These are phyloP conservation scores for Lactarius evosmus DNA, from an alignment of 768 basidiomycete species.

Conservation along the genomic window DNA sequence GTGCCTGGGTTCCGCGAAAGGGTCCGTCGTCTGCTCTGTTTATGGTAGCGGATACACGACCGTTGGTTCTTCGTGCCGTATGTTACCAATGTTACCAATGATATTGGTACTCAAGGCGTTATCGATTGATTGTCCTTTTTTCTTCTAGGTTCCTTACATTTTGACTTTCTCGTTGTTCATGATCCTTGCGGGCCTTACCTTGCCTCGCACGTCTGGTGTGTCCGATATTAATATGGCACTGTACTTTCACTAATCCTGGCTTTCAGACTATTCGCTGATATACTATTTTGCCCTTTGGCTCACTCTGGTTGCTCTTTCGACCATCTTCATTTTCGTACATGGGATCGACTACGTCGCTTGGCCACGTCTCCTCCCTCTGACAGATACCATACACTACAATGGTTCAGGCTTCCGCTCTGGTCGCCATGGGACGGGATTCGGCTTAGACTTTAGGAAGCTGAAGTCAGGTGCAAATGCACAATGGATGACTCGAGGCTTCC, in stretches of 20 bases:
- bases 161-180: slow-evolving; percentile 81
- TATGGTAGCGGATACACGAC: slow-evolving; percentile 72
- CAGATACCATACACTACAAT: slow-evolving; percentile 78
- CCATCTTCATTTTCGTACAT: slow-evolving; percentile 73
- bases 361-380: slow-evolving; percentile 81
- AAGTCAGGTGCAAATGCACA: slow-evolving; percentile 39
- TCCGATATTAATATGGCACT: slow-evolving; percentile 20
- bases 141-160: slow-evolving; percentile 73
- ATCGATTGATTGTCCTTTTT: slow-evolving; percentile 4
- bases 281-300: slow-evolving; percentile 88
- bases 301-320: slow-evolving; percentile 54
- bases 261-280: slow-evolving; percentile 73
- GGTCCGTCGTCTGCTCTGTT: slow-evolving; percentile 67
- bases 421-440: slow-evolving; percentile 72
- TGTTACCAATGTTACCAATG: slow-evolving; percentile 41
- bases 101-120: slow-evolving; percentile 3
- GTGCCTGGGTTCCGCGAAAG: slow-evolving; percentile 82
- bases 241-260: slow-evolving; percentile 13
- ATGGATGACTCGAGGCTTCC: slow-evolving; percentile 38
- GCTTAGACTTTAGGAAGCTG: slow-evolving; percentile 35
- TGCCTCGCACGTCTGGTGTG: slow-evolving; percentile 85
- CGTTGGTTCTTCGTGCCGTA: slow-evolving; percentile 82
- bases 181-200: slow-evolving; percentile 79
- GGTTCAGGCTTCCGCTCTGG: slow-evolving; percentile 85
- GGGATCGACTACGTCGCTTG: slow-evolving; percentile 95